Conservation (phyloP, 192 early-diverging fungal genomes). For the Mortierella antarctica region DNA sequence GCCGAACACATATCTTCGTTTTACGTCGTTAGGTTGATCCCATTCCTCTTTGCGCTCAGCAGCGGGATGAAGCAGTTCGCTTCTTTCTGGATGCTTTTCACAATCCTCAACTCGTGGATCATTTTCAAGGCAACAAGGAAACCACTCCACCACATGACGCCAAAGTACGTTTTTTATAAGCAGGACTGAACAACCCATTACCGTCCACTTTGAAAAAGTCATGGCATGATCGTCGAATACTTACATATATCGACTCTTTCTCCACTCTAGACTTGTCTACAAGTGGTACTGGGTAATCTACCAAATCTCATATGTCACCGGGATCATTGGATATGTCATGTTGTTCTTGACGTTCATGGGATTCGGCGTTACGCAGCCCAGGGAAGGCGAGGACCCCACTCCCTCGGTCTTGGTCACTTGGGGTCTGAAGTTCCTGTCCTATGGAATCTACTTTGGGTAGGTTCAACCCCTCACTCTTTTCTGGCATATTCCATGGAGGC, state of each 20-base stretch:
- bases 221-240: not conserved
- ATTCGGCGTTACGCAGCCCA: constrained; percentile 36
- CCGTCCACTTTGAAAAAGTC: not conserved
- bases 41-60: constrained; percentile 23
- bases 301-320: constrained; percentile 67
- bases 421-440: constrained; percentile 63
- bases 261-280: constrained; percentile 61
- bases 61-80: constrained; percentile 30
- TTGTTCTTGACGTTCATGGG: constrained; percentile 67
- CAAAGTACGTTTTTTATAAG: constrained; percentile 38
- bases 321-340: constrained; percentile 63
- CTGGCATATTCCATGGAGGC: not conserved
- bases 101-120: constrained; percentile 59
- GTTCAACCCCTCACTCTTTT: not conserved
- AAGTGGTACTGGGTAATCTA: constrained; percentile 70
- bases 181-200: not conserved
- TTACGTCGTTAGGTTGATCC: constrained; percentile 31
- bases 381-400: constrained; percentile 46
- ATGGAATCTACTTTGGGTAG: constrained; percentile 75
- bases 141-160: constrained; percentile 68
- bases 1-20: not conserved
- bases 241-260: not conserved
- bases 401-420: constrained; percentile 33
- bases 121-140: constrained; percentile 65
- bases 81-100: constrained; percentile 25